A percentile compares a stretch with the other conserved stretches of the same genome.
Conservation (phyloP, 2,329 filamentous ascomycete genomes). For the Fusarium sp. region DNA sequence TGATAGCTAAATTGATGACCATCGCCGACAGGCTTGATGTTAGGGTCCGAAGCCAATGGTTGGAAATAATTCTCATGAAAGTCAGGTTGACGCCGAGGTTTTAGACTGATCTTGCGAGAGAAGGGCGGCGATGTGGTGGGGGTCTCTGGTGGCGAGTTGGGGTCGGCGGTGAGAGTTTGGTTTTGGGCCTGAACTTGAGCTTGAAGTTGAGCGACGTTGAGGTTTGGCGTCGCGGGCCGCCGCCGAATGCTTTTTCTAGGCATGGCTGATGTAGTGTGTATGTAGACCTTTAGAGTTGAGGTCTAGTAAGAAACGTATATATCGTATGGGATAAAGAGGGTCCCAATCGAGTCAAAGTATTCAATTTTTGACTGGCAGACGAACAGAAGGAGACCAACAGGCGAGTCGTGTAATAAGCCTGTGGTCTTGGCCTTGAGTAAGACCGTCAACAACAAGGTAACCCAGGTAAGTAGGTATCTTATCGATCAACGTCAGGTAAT, state of each 20-base stretch:
- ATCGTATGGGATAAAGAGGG: constrained; percentile 27
- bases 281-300: constrained; percentile 21
- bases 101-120: constrained; percentile 53
- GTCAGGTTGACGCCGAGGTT: constrained; percentile 53
- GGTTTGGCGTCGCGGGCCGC: constrained; percentile 61
- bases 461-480: constrained; percentile 42
- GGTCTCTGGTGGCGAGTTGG: constrained; percentile 65
- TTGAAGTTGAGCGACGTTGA: constrained; percentile 52
- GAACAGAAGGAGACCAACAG: constrained; percentile 2
- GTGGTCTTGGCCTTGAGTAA: constrained; percentile 14
- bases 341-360: constrained; percentile 15
- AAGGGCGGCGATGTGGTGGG: constrained; percentile 59
- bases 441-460: constrained; percentile 24
- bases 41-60: constrained; percentile 55
- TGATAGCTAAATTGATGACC: constrained; percentile 62
- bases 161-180: constrained; percentile 54
- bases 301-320: constrained; percentile 49
- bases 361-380: not conserved
- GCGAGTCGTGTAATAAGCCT: constrained; percentile 4
- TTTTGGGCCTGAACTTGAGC: constrained; percentile 44
- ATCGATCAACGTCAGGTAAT: constrained; percentile 46
- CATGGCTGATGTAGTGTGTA: constrained; percentile 46
- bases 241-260: constrained; percentile 54
- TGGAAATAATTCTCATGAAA: constrained; percentile 52
- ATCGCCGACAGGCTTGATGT: constrained; percentile 61